These are phyloP conservation scores for Sherardia arvensis DNA, from an alignment of 257 asterid species.

Conservation along the genomic window DNA sequence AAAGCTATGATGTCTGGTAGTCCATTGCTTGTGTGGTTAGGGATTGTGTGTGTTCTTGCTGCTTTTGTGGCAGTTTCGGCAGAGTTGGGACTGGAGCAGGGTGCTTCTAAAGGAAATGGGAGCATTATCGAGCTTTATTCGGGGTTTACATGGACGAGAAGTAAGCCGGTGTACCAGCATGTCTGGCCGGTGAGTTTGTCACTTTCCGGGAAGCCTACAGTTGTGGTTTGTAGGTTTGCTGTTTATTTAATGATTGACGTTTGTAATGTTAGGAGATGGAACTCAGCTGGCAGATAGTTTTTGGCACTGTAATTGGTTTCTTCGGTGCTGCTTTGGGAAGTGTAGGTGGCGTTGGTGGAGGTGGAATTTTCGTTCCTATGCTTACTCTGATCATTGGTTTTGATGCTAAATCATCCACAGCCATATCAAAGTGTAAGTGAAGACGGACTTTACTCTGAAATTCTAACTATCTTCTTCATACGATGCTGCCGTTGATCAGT, in stretches of 20 bases:
- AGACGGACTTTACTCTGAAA: background rate
- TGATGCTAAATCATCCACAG: constrained; percentile 94
- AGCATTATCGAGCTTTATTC: background rate
- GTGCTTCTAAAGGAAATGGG: background rate
- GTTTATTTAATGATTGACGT: background rate
- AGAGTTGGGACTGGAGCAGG: constrained; percentile 5
- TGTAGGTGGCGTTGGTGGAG: constrained; percentile 98
- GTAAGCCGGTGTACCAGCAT: constrained; percentile 58
- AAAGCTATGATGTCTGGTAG: constrained; percentile 4
- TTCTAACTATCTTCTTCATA: background rate
- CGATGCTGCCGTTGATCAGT: background rate
- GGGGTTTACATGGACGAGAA: constrained; percentile 38
- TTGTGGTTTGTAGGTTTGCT: background rate
- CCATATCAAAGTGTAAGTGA: constrained; percentile 83
- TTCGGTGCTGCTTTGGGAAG: constrained; percentile 95
- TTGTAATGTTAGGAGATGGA: constrained; percentile 43
- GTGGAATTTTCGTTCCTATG: constrained; percentile 95
- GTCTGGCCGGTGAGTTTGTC: constrained; percentile 83
- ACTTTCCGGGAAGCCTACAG: background rate
- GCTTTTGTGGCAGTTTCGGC: constrained; percentile 1
- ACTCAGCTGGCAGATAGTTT: constrained; percentile 62
- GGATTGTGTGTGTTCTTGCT: background rate
- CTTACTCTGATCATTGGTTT: constrained; percentile 78
- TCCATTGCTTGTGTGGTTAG: constrained; percentile 1
- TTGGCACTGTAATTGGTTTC: constrained; percentile 81